A percentile compares a stretch with the other conserved stretches of the same genome.
Conservation (phyloP, 352 stramenopile genomes). For the Phytophthora vignae region DNA sequence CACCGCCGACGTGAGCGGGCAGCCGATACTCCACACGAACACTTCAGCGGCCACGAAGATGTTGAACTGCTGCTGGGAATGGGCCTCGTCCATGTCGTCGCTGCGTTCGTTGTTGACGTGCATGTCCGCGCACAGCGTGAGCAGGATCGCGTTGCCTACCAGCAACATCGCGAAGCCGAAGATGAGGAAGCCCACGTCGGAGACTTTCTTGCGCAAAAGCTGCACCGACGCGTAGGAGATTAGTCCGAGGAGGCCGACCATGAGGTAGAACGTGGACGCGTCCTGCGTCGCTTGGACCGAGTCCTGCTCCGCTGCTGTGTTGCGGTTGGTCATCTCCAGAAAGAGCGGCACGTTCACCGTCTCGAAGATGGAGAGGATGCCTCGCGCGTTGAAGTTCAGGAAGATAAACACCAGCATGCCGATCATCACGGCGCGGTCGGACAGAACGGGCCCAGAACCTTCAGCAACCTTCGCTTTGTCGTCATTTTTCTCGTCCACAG, state of each 20-base stretch:
- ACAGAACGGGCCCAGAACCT: slow-evolving; percentile 21
- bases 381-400: slow-evolving; percentile 66
- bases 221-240: slow-evolving; percentile 54
- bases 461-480: neutral
- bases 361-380: slow-evolving; percentile 77
- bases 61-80: slow-evolving; percentile 34
- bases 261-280: slow-evolving; percentile 61
- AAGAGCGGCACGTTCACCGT: slow-evolving; percentile 77
- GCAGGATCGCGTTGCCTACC: slow-evolving; percentile 55
- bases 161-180: slow-evolving; percentile 60
- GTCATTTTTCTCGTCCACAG: slow-evolving; percentile 1
- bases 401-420: slow-evolving; percentile 73
- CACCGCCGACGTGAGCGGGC: slow-evolving; percentile 60
- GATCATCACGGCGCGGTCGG: slow-evolving; percentile 43
- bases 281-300: slow-evolving; percentile 34
- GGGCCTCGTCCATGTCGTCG: slow-evolving; percentile 10
- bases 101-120: slow-evolving; percentile 16
- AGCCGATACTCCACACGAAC: slow-evolving; percentile 73
- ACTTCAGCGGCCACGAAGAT: slow-evolving; percentile 55
- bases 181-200: slow-evolving; percentile 53
- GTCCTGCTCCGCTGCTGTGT: slow-evolving; percentile 29
- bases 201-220: slow-evolving; percentile 39
- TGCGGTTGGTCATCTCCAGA: slow-evolving; percentile 48
- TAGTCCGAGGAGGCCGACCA: slow-evolving; percentile 60
- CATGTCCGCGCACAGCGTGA: slow-evolving; percentile 37